Evolutionary conservation across 1,284 basidiomycete genomes (phyloP).

Genomic region (Inonotus hispidus): DNA sequence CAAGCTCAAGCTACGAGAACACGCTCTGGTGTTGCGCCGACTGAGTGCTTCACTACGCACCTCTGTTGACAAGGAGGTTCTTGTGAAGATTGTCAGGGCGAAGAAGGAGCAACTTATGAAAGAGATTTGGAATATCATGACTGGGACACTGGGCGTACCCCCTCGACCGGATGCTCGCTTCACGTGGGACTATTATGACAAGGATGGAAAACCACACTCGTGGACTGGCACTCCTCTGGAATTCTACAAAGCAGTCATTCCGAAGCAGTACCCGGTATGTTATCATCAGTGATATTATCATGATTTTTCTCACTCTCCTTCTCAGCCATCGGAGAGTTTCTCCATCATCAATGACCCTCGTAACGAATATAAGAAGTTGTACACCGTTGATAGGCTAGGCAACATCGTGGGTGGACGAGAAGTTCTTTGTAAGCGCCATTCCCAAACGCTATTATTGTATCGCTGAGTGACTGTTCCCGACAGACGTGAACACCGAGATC

Average conservation of each 20-base stretch:
- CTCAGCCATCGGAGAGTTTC: slow-evolving; percentile 64
- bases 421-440: slow-evolving; percentile 61
- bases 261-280: slow-evolving; percentile 50
- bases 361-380: slow-evolving; percentile 80
- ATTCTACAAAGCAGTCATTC: slow-evolving; percentile 63
- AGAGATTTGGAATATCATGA: slow-evolving; percentile 83
- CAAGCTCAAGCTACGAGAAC: slow-evolving; percentile 88
- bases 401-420: slow-evolving; percentile 85
- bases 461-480: not conserved
- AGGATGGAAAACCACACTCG: slow-evolving; percentile 68
- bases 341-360: slow-evolving; percentile 95
- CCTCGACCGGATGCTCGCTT: slow-evolving; percentile 68
- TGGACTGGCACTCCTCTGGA: slow-evolving; percentile 79
- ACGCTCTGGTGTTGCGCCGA: slow-evolving; percentile 77
- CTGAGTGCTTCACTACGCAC: slow-evolving; percentile 49
- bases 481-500: slow-evolving; percentile 28
- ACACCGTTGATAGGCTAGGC: slow-evolving; percentile 88
- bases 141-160: slow-evolving; percentile 80
- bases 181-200: slow-evolving; percentile 84
- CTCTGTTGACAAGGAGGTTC: slow-evolving; percentile 35
- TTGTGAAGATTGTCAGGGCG: slow-evolving; percentile 48
- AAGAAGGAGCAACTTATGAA: slow-evolving; percentile 83
- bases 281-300: slow-evolving; percentile 5
- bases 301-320: not conserved
- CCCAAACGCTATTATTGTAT: slow-evolving; percentile 9